Conservation (phyloP, 768 basidiomycete genomes). For the Leccinellum albellum region DNA sequence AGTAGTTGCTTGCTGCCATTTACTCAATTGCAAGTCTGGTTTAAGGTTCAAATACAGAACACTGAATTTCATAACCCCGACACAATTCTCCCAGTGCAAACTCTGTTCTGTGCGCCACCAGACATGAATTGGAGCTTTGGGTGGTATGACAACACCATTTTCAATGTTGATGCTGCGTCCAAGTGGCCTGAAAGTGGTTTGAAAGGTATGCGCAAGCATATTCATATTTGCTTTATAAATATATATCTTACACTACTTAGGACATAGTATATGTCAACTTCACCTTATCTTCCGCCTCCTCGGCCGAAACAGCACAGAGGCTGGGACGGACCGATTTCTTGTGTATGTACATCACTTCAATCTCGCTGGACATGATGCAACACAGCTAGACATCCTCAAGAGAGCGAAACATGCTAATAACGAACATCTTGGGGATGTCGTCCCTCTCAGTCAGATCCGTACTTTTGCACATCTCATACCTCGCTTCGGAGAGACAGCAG, state of each 20-base stretch:
- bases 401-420: background rate
- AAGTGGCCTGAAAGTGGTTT: background rate
- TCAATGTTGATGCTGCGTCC: background rate
- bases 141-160: background rate
- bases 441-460: background rate
- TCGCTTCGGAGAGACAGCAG: background rate
- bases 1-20: background rate
- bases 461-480: background rate
- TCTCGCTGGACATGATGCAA: background rate
- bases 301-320: background rate
- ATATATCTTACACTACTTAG: too few species aligned
- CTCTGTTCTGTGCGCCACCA: background rate
- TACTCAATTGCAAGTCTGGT: background rate
- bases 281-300: background rate
- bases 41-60: background rate
- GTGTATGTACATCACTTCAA: background rate
- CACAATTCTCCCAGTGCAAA: background rate
- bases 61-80: background rate
- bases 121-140: background rate
- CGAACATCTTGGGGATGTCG: background rate
- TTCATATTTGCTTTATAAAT: too few species aligned
- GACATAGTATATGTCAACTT: background rate
- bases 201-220: background rate
- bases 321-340: background rate
- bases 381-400: background rate